Conservation (phyloP, 139 green algal species). For the Chlorella vulgaris region DNA sequence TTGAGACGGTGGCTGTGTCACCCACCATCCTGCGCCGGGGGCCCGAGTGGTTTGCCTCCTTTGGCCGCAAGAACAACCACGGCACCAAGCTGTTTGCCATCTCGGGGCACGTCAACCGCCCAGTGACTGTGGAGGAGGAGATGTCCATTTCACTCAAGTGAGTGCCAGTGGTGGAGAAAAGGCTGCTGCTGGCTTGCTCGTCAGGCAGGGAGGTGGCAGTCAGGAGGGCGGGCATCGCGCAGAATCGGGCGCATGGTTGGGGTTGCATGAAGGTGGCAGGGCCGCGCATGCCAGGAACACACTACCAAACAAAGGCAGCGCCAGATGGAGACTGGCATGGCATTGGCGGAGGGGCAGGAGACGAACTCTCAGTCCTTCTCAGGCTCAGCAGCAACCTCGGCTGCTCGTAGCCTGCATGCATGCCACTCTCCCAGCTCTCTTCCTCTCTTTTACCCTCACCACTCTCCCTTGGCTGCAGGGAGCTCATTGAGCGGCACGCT, state of each 20-base stretch:
- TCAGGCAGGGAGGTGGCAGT: neutral
- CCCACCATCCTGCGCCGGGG: conserved; percentile 97
- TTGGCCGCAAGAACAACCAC: conserved; percentile 97
- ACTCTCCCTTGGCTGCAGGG: conserved; percentile 57
- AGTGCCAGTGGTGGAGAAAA: neutral
- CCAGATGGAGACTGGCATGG: no score
- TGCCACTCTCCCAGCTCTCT: neutral
- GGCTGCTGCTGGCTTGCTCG: neutral
- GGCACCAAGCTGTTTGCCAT: conserved; percentile 99
- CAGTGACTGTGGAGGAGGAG: conserved; percentile 99
- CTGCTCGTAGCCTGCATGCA: neutral
- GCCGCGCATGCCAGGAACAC: no score
- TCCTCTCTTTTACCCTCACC: no score
- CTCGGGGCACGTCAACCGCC: conserved; percentile 97
- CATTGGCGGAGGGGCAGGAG: no score
- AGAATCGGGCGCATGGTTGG: no score
- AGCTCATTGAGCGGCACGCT: conserved; percentile 96
- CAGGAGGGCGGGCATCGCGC: no score
- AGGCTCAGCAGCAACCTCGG: no score
- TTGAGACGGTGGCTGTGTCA: conserved; percentile 78
- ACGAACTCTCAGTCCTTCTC: no score
- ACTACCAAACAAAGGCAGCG: no score
- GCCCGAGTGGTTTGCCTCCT: conserved; percentile 93
- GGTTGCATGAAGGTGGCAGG: no score
- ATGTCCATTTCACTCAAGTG: conserved; percentile 92